Conservation (phyloP, 176 grass and related monocot genomes). For the Elaeis guineensis region DNA sequence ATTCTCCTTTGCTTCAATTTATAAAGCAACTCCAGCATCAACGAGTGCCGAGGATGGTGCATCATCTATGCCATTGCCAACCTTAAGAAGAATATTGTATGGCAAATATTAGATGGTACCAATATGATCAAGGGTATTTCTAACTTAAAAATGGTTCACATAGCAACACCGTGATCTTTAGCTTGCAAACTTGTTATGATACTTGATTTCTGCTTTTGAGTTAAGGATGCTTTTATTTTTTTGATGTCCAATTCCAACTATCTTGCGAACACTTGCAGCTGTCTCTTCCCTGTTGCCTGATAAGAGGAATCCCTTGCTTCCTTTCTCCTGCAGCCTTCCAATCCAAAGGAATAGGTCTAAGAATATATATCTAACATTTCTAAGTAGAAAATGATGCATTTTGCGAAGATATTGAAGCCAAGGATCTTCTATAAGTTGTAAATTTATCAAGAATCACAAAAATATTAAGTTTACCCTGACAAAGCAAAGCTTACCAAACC, state of each 20-base stretch:
- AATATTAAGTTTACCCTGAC: no score
- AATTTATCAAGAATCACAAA: no score
- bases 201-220: constrained; percentile 66
- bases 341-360: constrained; percentile 22
- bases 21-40: constrained; percentile 72
- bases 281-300: constrained; percentile 9
- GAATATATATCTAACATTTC: background rate
- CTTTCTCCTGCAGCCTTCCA: constrained; percentile 54
- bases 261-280: constrained; percentile 30
- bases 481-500: no score
- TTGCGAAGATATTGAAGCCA: no score
- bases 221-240: constrained; percentile 3
- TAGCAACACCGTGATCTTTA: constrained; percentile 56
- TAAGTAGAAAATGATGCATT: no score
- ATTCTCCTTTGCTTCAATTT: constrained; percentile 60
- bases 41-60: constrained; percentile 79
- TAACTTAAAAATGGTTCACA: constrained; percentile 12
- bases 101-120: no score
- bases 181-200: constrained; percentile 71
- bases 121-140: background rate
- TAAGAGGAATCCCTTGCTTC: constrained; percentile 44
- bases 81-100: constrained; percentile 18
- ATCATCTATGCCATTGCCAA: constrained; percentile 90
- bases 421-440: no score
- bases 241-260: constrained; percentile 50